Evolutionary conservation across 1,284 basidiomycete genomes (phyloP), one percentile per base, ranked within the genome.

Genomic region (Exobasidium rhododendri): DNA sequence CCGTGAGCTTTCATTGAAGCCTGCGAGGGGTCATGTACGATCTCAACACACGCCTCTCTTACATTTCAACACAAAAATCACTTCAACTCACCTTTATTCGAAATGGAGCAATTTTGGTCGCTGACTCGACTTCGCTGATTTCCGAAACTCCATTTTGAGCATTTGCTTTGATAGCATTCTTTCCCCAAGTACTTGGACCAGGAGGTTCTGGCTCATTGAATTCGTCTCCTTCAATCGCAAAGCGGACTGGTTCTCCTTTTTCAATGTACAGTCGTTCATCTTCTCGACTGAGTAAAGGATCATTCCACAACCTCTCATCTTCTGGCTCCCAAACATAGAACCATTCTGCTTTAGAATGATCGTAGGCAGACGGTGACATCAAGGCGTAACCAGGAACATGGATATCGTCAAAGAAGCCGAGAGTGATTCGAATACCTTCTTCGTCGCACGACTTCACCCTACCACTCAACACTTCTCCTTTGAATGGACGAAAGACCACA

Each of bases 331-430:
- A 76, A 31, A 81, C 69, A 81, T 80, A 82, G 71, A 80, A 81
- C 69, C 72, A 81, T 30, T 78, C 69, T n/a, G 76, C 69, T 24
- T 81, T 78, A 50, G 77, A 75, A 58, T 80, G 78, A 67, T 82
- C 81, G 50, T 78, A 93, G 2, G 89, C 86, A 31, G 85, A 86
- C 1, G 89, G 89, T 70, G 87, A 85, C 3, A 90, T 82, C 84
- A 94, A 59, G 82, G 85, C 32, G 81, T 82, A 47, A 83, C 89
- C 76, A 0, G 81, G 82, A 52, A 97, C 85, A 77, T 91, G 90
- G 43, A 97, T 88, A 74, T 97, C 93, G 78, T 94, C 91, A 75
- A 97, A 98, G 82, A 98, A 97, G 14, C 88, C 89, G 40, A 96
- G 81, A 6, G 89, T 87, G 32, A 97, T 92, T 94, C 71, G 32